Percentiles rank a stretch among this genome's conserved stretches.
Evolutionary conservation across 306 rosid species (phyloP).

Genomic region (Cucumis cinereus): DNA sequence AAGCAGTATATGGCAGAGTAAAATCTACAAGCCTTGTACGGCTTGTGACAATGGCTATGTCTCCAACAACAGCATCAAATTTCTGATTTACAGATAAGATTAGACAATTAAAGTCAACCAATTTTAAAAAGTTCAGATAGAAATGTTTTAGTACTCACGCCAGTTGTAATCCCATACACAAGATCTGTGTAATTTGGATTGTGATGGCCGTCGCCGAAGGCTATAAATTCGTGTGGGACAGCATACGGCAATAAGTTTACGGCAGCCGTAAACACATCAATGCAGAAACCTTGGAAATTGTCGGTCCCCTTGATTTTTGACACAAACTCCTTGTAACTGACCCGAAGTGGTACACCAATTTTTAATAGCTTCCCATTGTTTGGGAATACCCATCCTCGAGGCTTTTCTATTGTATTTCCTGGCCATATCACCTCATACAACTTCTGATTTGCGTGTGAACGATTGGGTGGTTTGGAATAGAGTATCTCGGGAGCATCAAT

Average conservation of each 20-base stretch:
- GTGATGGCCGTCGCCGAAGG: slow-evolving; percentile 61
- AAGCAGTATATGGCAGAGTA: slow-evolving; percentile 80
- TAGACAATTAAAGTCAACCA: slow-evolving; percentile 1
- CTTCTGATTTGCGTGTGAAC: slow-evolving; percentile 51
- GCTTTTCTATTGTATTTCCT: slow-evolving; percentile 59
- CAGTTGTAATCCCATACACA: slow-evolving; percentile 41
- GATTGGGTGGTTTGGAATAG: slow-evolving; percentile 63
- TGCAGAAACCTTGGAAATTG: slow-evolving; percentile 69
- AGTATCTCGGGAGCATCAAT: slow-evolving; percentile 59
- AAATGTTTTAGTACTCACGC: slow-evolving; percentile 43
- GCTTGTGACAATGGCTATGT: slow-evolving; percentile 74
- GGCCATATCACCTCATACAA: slow-evolving; percentile 75
- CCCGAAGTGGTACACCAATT: slow-evolving; percentile 75
- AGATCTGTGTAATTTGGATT: slow-evolving; percentile 75
- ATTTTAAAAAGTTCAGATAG: background rate
- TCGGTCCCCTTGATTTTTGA: slow-evolving; percentile 46
- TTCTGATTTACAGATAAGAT: slow-evolving; percentile 24
- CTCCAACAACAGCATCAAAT: slow-evolving; percentile 83
- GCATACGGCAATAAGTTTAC: slow-evolving; percentile 74
- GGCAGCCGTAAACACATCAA: slow-evolving; percentile 80
- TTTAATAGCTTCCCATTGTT: slow-evolving; percentile 63
- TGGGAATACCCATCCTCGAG: slow-evolving; percentile 98
- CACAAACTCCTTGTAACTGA: slow-evolving; percentile 65
- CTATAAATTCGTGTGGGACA: slow-evolving; percentile 52
- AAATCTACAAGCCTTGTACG: slow-evolving; percentile 82